These are phyloP conservation scores for Notholithocarpus densiflorus DNA, from an alignment of 306 rosid species.

Conservation along the genomic window DNA sequence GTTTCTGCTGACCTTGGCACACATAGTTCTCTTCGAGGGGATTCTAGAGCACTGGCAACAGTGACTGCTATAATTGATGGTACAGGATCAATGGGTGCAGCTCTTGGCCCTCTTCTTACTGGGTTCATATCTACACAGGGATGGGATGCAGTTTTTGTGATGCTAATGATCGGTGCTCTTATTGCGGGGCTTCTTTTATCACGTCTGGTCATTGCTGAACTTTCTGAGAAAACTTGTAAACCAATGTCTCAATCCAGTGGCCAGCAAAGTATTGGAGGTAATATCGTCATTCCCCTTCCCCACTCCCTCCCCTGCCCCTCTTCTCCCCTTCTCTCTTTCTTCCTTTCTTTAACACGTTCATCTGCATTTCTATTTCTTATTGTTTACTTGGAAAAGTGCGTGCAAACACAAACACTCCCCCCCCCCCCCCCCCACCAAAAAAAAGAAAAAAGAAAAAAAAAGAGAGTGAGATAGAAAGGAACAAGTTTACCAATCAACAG, in stretches of 20 bases:
- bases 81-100: conserved; percentile 82
- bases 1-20: conserved; percentile 92
- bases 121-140: conserved; percentile 69
- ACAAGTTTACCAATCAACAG: not conserved
- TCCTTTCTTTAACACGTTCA: not conserved
- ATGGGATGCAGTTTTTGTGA: conserved; percentile 64
- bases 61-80: conserved; percentile 89
- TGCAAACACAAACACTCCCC: too few relatives aligned
- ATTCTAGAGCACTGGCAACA: conserved; percentile 85
- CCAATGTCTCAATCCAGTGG: conserved; percentile 21
- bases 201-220: conserved; percentile 55
- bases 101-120: conserved; percentile 85
- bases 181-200: conserved; percentile 65
- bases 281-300: not conserved
- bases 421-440: too few relatives aligned
- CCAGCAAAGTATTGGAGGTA: conserved; percentile 50
- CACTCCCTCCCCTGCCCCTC: too few relatives aligned
- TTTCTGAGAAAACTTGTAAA: conserved; percentile 45
- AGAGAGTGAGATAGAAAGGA: too few relatives aligned
- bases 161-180: conserved; percentile 68
- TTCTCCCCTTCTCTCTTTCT: not conserved
- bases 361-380: too few relatives aligned
- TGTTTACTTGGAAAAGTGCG: too few relatives aligned
- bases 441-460: too few relatives aligned
- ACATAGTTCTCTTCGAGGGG: conserved; percentile 64